These are phyloP conservation scores for Sporothrix sp. DNA, from an alignment of 2,329 filamentous ascomycete species.

Conservation along the genomic window DNA sequence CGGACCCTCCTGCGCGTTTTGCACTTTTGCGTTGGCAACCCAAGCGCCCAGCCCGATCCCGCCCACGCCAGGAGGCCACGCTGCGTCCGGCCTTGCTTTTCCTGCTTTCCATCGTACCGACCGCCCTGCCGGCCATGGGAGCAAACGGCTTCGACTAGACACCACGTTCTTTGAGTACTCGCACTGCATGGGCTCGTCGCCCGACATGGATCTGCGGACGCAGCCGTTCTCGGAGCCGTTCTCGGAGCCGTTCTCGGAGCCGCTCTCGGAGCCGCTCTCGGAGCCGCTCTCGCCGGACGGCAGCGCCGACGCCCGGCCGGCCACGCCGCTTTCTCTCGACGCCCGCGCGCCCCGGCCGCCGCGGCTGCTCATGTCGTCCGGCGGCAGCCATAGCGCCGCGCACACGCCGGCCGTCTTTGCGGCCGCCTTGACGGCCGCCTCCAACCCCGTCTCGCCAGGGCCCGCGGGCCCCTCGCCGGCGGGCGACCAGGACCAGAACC, in stretches of 20 bases:
- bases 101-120: too few species aligned
- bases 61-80: too few species aligned
- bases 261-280: slow-evolving; percentile 6
- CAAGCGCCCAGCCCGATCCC: too few species aligned
- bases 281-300: slow-evolving; percentile 1
- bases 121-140: too few species aligned
- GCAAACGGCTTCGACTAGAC: too few species aligned
- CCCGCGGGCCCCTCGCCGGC: slow-evolving; percentile 43
- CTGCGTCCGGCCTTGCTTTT: too few species aligned
- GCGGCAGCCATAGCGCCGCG: slow-evolving; percentile 28
- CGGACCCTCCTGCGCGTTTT: neutral
- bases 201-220: slow-evolving; percentile 6
- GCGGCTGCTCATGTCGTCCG: slow-evolving; percentile 19
- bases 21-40: neutral
- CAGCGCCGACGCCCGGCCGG: neutral
- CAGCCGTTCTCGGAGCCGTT: too few species aligned
- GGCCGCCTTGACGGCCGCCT: slow-evolving; percentile 37
- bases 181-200: neutral
- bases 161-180: neutral
- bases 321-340: slow-evolving; percentile 13
- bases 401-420: slow-evolving; percentile 33
- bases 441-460: slow-evolving; percentile 47
- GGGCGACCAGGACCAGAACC: too few species aligned
- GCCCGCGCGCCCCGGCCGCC: slow-evolving; percentile 18
- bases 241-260: too few species aligned